These are phyloP conservation scores for Lachancea lanzarotensis DNA, from an alignment of 805 yeast genomes.

Conservation along the genomic window DNA sequence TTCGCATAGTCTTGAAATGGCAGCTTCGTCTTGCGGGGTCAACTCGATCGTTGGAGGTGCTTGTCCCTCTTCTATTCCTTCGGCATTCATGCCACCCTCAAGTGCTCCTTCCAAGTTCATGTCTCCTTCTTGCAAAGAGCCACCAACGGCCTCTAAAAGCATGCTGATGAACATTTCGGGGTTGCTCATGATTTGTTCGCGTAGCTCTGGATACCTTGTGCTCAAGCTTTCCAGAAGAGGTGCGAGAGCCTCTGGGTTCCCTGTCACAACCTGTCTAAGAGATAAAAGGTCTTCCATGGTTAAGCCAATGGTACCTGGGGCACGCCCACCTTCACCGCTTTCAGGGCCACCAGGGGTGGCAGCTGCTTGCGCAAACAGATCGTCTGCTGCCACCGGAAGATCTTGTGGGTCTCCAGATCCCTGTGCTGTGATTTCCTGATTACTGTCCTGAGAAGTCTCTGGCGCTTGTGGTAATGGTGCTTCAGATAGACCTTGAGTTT, in stretches of 20 bases:
- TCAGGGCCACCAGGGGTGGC: constrained; percentile 20
- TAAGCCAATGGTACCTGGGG: constrained; percentile 38
- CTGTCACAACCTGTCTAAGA: constrained; percentile 70
- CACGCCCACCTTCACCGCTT: constrained; percentile 23
- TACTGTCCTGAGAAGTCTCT: not conserved
- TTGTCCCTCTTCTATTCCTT: constrained; percentile 31
- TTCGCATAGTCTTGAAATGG: constrained; percentile 85
- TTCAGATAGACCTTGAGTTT: not conserved
- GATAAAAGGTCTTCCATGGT: constrained; percentile 45
- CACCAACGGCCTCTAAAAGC: constrained; percentile 52
- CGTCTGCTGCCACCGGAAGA: constrained; percentile 28
- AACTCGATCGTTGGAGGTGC: constrained; percentile 42
- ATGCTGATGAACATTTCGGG: constrained; percentile 85
- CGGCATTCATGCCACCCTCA: constrained; percentile 37
- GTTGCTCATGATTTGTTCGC: constrained; percentile 68
- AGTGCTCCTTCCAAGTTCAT: constrained; percentile 28
- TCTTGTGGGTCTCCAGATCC: not conserved
- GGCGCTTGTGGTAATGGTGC: constrained; percentile 4
- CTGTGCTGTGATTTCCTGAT: not conserved
- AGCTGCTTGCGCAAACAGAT: constrained; percentile 42
- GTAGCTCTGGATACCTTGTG: constrained; percentile 76
- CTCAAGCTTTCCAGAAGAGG: constrained; percentile 78
- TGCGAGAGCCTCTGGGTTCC: constrained; percentile 84
- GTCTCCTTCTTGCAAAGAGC: constrained; percentile 44
- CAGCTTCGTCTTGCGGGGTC: constrained; percentile 78